A percentile compares a stretch with the other conserved stretches of the same genome.
Evolutionary conservation across 2,329 filamentous ascomycete genomes (phyloP).

Genomic region (Claviceps sorghi): DNA sequence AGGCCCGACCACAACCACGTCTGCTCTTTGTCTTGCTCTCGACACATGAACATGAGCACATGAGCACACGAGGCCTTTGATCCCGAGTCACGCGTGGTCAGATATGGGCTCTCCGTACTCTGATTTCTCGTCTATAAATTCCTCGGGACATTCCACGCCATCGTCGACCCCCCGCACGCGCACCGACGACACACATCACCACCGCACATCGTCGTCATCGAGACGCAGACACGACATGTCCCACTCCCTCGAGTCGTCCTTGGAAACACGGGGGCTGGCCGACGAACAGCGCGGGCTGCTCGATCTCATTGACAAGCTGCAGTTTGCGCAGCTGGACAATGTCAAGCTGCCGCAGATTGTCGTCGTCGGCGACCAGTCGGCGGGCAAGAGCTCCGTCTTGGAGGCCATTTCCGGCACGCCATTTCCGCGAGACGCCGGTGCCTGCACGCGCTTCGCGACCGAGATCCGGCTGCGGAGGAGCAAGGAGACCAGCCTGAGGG

Average conservation of each 20-base stretch:
- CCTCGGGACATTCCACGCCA: background rate
- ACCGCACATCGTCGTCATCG: background rate
- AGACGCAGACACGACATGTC: slow-evolving; percentile 19
- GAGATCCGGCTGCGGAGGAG: slow-evolving; percentile 41
- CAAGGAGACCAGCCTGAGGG: slow-evolving; percentile 28
- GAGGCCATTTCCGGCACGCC: slow-evolving; percentile 48
- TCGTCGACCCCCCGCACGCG: background rate
- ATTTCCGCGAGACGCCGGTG: slow-evolving; percentile 43
- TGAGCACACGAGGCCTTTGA: background rate
- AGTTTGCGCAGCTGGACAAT: slow-evolving; percentile 36
- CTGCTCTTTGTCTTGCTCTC: too few species aligned
- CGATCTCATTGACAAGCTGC: slow-evolving; percentile 42
- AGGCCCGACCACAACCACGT: background rate
- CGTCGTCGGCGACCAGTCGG: slow-evolving; percentile 49
- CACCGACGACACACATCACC: background rate
- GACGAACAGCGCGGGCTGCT: slow-evolving; percentile 41
- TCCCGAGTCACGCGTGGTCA: background rate
- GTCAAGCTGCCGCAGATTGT: slow-evolving; percentile 46
- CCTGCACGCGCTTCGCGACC: slow-evolving; percentile 48
- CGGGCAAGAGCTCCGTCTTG: slow-evolving; percentile 49
- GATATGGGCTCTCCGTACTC: slow-evolving; percentile 8
- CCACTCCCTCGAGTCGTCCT: slow-evolving; percentile 30
- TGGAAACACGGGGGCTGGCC: slow-evolving; percentile 34
- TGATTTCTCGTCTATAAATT: background rate
- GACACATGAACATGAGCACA: too few species aligned